Evolutionary conservation across 1,139 yeast genomes (phyloP).

Genomic region (Komagataea norvegica): DNA sequence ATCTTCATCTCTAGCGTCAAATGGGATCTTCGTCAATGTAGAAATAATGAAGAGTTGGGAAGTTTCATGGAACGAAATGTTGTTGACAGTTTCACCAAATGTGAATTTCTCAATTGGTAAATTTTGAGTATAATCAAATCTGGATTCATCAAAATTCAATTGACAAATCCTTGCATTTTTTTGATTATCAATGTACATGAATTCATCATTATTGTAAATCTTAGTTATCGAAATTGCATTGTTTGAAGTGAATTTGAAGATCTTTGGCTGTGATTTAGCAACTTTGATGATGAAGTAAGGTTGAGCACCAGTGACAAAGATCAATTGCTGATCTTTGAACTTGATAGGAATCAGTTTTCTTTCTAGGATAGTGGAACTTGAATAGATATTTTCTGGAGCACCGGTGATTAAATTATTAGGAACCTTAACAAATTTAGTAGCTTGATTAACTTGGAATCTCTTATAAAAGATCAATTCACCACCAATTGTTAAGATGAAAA

Average conservation of each 20-base stretch:
- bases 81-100: constrained; percentile 62
- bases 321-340: constrained; percentile 52
- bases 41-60: constrained; percentile 65
- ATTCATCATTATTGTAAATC: constrained; percentile 36
- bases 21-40: constrained; percentile 55
- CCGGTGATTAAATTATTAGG: constrained; percentile 53
- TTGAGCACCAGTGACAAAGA: constrained; percentile 70
- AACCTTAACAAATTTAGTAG: constrained; percentile 40
- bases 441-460: constrained; percentile 36
- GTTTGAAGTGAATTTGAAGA: constrained; percentile 62
- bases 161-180: constrained; percentile 71
- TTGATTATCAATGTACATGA: constrained; percentile 68
- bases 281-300: constrained; percentile 69
- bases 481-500: constrained; percentile 70
- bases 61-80: constrained; percentile 67
- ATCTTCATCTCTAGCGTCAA: constrained; percentile 72
- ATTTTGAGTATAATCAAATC: constrained; percentile 54
- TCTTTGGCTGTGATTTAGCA: constrained; percentile 58
- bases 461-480: constrained; percentile 73
- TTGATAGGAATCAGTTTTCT: constrained; percentile 60
- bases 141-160: constrained; percentile 28
- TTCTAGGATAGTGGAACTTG: constrained; percentile 64
- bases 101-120: constrained; percentile 54
- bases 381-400: constrained; percentile 72
- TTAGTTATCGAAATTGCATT: constrained; percentile 60